Conservation (phyloP, 2,329 filamentous ascomycete species). For the Aspergillus fumigatiaffinis region DNA sequence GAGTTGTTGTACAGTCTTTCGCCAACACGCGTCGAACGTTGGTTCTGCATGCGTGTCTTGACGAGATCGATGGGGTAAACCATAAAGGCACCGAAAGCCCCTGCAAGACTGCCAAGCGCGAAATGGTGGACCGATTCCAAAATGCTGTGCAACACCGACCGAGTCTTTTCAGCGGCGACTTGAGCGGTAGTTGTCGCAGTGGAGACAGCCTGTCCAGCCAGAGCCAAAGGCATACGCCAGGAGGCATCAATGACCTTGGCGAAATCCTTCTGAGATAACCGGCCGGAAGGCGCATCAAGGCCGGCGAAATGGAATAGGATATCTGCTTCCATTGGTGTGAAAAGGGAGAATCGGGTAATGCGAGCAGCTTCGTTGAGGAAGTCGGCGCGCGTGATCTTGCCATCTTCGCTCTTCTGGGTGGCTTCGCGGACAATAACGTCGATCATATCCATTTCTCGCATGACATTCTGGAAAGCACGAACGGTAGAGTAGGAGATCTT, state of each 20-base stretch:
- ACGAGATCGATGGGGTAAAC: conserved; percentile 98
- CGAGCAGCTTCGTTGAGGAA: conserved; percentile 92
- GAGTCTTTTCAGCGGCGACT: conserved; percentile 53
- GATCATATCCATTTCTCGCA: conserved; percentile 95
- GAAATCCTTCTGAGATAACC: conserved; percentile 79
- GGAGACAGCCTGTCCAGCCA: conserved; percentile 46
- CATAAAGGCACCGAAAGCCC: conserved; percentile 98
- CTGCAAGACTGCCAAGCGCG: conserved; percentile 78
- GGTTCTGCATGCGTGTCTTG: conserved; percentile 98
- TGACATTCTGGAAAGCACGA: conserved; percentile 95
- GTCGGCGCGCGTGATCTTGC: conserved; percentile 89
- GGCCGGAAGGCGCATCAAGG: conserved; percentile 81
- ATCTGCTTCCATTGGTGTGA: conserved; percentile 98
- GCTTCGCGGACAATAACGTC: conserved; percentile 90
- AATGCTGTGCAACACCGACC: conserved; percentile 59
- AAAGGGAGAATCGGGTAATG: conserved; percentile 88
- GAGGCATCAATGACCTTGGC: conserved; percentile 91
- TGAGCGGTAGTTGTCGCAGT: conserved; percentile 43
- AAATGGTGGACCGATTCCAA: conserved; percentile 87
- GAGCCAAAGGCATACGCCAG: conserved; percentile 67
- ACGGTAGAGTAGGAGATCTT: conserved; percentile 98
- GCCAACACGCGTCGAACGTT: conserved; percentile 76
- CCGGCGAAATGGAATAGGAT: conserved; percentile 98
- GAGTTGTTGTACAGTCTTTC: conserved; percentile 96
- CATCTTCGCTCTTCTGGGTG: conserved; percentile 75